These are phyloP conservation scores for Candida sphagnicola DNA, from an alignment of 805 yeast species.

Conservation along the genomic window DNA sequence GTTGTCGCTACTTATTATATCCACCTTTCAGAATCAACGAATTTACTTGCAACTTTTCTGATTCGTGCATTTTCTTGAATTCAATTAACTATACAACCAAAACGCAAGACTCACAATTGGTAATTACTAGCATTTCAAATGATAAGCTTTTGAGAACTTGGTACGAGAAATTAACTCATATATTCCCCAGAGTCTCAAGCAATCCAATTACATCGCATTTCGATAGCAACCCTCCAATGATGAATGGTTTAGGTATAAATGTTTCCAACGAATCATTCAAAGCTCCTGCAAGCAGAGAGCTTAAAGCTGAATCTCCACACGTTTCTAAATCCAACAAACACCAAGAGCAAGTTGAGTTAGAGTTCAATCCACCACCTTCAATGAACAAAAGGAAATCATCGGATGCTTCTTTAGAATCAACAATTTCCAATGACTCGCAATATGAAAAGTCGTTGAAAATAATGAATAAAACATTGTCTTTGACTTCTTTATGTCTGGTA, in stretches of 20 bases:
- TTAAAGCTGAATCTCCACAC: too few species aligned
- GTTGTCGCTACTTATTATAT: conserved; percentile 28
- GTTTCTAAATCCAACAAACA: neutral
- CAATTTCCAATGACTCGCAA: conserved; percentile 9
- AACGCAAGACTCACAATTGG: neutral
- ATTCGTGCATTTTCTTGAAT: conserved; percentile 9
- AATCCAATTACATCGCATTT: conserved; percentile 19
- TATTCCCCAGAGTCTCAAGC: conserved; percentile 30
- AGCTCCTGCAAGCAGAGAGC: too few species aligned
- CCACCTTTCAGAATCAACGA: conserved; percentile 43
- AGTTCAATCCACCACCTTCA: neutral
- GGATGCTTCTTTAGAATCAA: conserved; percentile 11
- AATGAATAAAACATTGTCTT: conserved; percentile 10
- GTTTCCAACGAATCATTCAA: conserved; percentile 9
- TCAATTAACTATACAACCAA: conserved; percentile 15
- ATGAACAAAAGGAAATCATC: conserved; percentile 8
- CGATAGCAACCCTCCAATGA: conserved; percentile 12
- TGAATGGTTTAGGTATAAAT: conserved; percentile 34
- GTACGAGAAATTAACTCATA: conserved; percentile 25
- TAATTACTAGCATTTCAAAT: neutral
- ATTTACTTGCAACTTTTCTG: conserved; percentile 18
- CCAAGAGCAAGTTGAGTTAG: too few species aligned
- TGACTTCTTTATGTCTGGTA: conserved; percentile 4
- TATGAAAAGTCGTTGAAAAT: conserved; percentile 11
- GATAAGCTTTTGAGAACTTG: conserved; percentile 22